These are phyloP conservation scores for Dichotomopilus funicola DNA, from an alignment of 2,329 filamentous ascomycete genomes.

Conservation along the genomic window DNA sequence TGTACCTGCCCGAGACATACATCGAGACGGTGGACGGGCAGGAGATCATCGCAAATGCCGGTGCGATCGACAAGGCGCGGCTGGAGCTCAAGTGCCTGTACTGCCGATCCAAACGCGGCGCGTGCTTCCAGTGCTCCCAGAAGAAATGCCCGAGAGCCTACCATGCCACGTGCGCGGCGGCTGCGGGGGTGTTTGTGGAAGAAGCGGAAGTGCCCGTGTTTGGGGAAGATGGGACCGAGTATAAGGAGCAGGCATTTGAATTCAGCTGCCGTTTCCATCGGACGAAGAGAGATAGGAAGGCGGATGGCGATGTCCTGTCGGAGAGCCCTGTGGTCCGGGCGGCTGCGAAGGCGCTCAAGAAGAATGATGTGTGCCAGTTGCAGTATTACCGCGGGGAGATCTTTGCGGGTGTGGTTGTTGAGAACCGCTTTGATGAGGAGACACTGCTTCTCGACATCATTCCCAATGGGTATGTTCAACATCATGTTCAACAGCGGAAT, in stretches of 20 bases:
- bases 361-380: constrained; percentile 76
- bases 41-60: constrained; percentile 71
- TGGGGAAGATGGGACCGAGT: constrained; percentile 84
- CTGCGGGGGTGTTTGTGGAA: constrained; percentile 88
- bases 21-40: constrained; percentile 65
- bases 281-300: constrained; percentile 73
- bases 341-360: constrained; percentile 60
- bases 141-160: constrained; percentile 92
- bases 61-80: constrained; percentile 77
- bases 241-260: constrained; percentile 85
- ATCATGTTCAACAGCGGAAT: not conserved
- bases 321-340: constrained; percentile 60
- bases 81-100: constrained; percentile 90
- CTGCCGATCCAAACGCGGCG: constrained; percentile 90
- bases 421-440: constrained; percentile 72
- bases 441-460: constrained; percentile 74
- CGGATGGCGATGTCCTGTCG: constrained; percentile 63
- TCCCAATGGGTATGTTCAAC: constrained; percentile 65
- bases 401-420: constrained; percentile 80
- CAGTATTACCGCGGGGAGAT: constrained; percentile 81
- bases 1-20: constrained; percentile 88
- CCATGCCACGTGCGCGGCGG: constrained; percentile 88
- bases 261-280: constrained; percentile 94
- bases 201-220: constrained; percentile 80
- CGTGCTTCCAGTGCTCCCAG: constrained; percentile 92